These are phyloP conservation scores for Physcia stellaris DNA, from an alignment of 495 filamentous ascomycete species.

Conservation along the genomic window DNA sequence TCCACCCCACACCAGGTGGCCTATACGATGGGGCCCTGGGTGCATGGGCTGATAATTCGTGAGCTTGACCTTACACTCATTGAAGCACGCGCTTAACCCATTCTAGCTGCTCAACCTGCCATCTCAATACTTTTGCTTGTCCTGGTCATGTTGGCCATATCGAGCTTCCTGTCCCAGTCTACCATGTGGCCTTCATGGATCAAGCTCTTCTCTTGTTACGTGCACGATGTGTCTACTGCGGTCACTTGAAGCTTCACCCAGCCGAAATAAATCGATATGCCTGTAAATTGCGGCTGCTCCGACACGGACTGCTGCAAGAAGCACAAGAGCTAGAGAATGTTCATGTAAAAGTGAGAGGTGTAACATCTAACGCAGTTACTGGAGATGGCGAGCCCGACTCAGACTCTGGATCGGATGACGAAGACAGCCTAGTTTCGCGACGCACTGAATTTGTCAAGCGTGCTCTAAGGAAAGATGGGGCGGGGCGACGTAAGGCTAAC, in stretches of 20 bases:
- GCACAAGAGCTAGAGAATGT: slow-evolving; percentile 53
- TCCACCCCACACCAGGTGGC: slow-evolving; percentile 75
- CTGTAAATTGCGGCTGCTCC: slow-evolving; percentile 79
- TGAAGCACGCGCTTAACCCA: no score
- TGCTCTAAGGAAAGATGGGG: slow-evolving; percentile 40
- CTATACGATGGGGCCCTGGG: slow-evolving; percentile 89
- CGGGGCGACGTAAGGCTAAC: slow-evolving; percentile 30
- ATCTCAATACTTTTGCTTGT: slow-evolving; percentile 61
- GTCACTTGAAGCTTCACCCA: slow-evolving; percentile 61
- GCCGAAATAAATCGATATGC: slow-evolving; percentile 56
- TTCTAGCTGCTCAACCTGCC: slow-evolving; percentile 84
- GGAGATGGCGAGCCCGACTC: slow-evolving; percentile 35
- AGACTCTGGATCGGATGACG: slow-evolving; percentile 38
- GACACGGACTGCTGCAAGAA: slow-evolving; percentile 68
- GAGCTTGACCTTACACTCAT: slow-evolving; percentile 32
- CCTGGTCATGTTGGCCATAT: slow-evolving; percentile 93
- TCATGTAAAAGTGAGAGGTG: slow-evolving; percentile 21
- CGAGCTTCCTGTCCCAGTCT: slow-evolving; percentile 81
- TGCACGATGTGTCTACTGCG: slow-evolving; percentile 81
- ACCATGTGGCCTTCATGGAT: slow-evolving; percentile 88
- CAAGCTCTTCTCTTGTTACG: slow-evolving; percentile 72
- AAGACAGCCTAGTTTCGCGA: slow-evolving; percentile 47
- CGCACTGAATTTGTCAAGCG: slow-evolving; percentile 57
- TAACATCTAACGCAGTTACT: slow-evolving; percentile 2
- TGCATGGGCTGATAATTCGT: slow-evolving; percentile 74